Evolutionary conservation across 2,329 filamentous ascomycete genomes (phyloP).

Genomic region (Beauveria sp.): DNA sequence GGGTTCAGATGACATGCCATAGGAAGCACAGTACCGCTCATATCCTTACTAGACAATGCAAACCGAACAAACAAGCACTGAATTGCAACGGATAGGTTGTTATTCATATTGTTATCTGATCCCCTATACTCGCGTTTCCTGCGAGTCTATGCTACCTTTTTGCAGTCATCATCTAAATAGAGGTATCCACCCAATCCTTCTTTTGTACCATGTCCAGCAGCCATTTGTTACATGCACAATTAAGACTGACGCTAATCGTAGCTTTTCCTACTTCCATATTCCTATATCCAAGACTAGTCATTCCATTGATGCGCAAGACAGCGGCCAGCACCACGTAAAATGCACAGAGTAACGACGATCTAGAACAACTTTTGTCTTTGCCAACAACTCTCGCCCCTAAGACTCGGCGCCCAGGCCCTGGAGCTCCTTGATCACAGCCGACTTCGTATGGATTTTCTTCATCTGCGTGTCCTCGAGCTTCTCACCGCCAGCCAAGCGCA

Average conservation of each 20-base stretch:
- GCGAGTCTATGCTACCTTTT: slow-evolving; percentile 13
- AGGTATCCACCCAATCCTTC: neutral
- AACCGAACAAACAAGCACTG: too few relatives aligned
- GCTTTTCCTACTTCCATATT: neutral
- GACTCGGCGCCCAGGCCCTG: slow-evolving; percentile 42
- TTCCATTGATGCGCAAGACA: neutral
- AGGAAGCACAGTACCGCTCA: too few relatives aligned
- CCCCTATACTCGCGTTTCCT: slow-evolving; percentile 10
- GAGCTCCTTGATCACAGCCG: slow-evolving; percentile 75
- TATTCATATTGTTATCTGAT: slow-evolving; percentile 5
- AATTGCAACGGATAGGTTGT: neutral
- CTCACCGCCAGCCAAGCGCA: slow-evolving; percentile 88
- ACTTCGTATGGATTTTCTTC: slow-evolving; percentile 94
- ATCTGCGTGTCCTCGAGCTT: slow-evolving; percentile 98
- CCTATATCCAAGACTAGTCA: slow-evolving; percentile 7
- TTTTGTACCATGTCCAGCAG: neutral
- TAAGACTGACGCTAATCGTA: neutral
- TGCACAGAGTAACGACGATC: neutral
- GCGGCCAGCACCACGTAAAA: neutral
- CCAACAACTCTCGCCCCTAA: neutral
- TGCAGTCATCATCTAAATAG: slow-evolving; percentile 6
- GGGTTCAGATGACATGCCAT: neutral
- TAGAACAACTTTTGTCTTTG: neutral
- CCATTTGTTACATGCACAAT: neutral
- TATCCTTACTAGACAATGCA: too few relatives aligned